These are phyloP conservation scores for Debaryomyces udenii DNA, from an alignment of 1,139 yeast genomes.

Conservation along the genomic window DNA sequence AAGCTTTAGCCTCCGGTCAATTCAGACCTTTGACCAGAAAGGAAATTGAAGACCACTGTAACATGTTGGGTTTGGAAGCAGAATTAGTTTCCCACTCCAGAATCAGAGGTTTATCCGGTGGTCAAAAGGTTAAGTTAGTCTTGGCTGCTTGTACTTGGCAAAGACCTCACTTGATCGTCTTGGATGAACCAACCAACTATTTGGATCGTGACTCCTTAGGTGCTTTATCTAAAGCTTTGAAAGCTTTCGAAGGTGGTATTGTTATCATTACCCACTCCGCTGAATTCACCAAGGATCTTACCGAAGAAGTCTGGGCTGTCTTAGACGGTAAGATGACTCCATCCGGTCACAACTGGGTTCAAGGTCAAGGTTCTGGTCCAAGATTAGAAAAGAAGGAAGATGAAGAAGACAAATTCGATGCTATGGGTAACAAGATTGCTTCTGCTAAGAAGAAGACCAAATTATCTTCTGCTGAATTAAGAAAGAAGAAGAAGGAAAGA, in stretches of 20 bases:
- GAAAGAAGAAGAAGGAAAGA: conserved; percentile 99
- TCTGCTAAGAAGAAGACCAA: conserved; percentile 95
- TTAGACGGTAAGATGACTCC: conserved; percentile 98
- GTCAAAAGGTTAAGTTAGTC: conserved; percentile 99
- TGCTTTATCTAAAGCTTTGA: conserved; percentile 98
- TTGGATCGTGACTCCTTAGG: conserved; percentile 99
- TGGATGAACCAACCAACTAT: conserved; percentile 99
- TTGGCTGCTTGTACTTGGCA: conserved; percentile 99
- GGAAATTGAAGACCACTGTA: conserved; percentile 98
- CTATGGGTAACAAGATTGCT: conserved; percentile 99
- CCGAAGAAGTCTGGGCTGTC: conserved; percentile 99
- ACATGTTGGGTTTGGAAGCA: conserved; percentile 97
- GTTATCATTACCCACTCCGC: conserved; percentile 99
- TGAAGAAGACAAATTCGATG: conserved; percentile 98
- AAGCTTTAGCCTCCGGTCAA: conserved; percentile 99
- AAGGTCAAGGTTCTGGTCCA: conserved; percentile 99
- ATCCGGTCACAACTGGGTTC: conserved; percentile 99
- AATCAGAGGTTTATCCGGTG: conserved; percentile 99
- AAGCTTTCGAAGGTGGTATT: conserved; percentile 99
- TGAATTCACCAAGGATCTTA: conserved; percentile 97
- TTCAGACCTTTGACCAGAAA: conserved; percentile 99
- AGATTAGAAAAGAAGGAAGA: conserved; percentile 95
- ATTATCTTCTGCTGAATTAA: conserved; percentile 97
- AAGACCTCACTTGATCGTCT: conserved; percentile 99
- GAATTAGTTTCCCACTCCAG: conserved; percentile 99